These are phyloP conservation scores for Brassica cretica DNA, from an alignment of 345 rosid species.

Conservation along the genomic window DNA sequence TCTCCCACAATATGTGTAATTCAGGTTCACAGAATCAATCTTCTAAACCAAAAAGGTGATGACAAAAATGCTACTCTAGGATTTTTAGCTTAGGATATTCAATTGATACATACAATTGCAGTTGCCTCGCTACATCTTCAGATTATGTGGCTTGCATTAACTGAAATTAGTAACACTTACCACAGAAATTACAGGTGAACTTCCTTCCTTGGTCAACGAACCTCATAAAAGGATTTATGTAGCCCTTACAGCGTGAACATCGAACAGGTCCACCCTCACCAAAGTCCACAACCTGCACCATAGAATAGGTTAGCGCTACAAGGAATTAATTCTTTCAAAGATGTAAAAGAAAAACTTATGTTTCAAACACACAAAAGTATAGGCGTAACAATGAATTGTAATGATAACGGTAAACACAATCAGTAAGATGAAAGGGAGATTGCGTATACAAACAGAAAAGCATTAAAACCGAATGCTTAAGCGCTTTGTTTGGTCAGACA, in stretches of 20 bases:
- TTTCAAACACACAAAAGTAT: slow-evolving; percentile 11
- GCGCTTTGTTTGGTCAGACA: background rate
- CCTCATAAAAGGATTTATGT: slow-evolving; percentile 91
- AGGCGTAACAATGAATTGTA: slow-evolving; percentile 14
- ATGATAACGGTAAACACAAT: slow-evolving; percentile 5
- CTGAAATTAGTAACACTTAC: slow-evolving; percentile 42
- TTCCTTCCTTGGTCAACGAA: slow-evolving; percentile 88
- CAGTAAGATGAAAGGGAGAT: slow-evolving; percentile 2
- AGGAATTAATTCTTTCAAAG: slow-evolving; percentile 5
- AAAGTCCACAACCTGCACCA: slow-evolving; percentile 77
- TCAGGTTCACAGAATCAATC: background rate
- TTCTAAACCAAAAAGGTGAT: slow-evolving; percentile 17
- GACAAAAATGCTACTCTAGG: slow-evolving; percentile 20
- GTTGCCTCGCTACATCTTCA: slow-evolving; percentile 1
- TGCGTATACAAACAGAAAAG: background rate
- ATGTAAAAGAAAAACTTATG: slow-evolving; percentile 9
- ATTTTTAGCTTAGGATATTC: slow-evolving; percentile 6
- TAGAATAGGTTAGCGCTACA: slow-evolving; percentile 22
- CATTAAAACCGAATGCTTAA: background rate
- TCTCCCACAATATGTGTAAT: slow-evolving; percentile 18
- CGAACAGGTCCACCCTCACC: slow-evolving; percentile 92
- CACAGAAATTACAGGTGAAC: slow-evolving; percentile 86
- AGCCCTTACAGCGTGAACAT: slow-evolving; percentile 94
- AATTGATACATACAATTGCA: slow-evolving; percentile 16
- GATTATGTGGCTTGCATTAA: slow-evolving; percentile 11